A percentile compares a stretch with the other conserved stretches of the same genome.
Evolutionary conservation across 305 asterid genomes (phyloP).

Genomic region (Fraxinus baroniana): DNA sequence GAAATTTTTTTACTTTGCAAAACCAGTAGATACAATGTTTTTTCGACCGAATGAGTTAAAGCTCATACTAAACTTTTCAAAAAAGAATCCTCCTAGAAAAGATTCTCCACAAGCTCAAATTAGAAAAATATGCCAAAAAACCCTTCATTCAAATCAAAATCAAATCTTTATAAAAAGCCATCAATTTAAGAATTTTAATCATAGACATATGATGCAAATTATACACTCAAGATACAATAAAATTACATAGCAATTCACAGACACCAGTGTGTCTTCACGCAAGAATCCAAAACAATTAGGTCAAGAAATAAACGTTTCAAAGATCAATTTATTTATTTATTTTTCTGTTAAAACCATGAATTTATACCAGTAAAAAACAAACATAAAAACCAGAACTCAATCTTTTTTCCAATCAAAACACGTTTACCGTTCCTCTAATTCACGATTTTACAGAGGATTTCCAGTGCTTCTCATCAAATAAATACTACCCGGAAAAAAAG

Average conservation of each 20-base stretch:
- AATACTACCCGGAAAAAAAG: slow-evolving; percentile 1
- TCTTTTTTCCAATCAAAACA: neutral
- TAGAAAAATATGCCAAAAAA: neutral
- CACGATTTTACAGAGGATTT: neutral
- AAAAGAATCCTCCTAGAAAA: slow-evolving; percentile 1
- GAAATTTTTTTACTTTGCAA: neutral
- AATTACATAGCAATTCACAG: neutral
- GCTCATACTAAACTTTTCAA: slow-evolving; percentile 1
- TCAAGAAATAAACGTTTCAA: neutral
- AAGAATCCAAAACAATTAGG: slow-evolving; percentile 2
- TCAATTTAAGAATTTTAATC: neutral
- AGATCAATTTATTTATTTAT: neutral
- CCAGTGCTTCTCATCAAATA: neutral
- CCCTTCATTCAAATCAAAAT: neutral
- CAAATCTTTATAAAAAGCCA: neutral
- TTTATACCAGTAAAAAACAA: neutral
- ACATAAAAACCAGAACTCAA: slow-evolving; percentile 3
- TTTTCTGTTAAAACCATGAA: neutral
- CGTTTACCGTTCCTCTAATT: neutral
- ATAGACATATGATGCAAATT: neutral
- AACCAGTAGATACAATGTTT: neutral
- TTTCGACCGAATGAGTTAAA: slow-evolving; percentile 6
- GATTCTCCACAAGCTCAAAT: neutral
- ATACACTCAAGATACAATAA: neutral
- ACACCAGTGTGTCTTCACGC: neutral